Conservation (phyloP, 352 stramenopile species). For the Phytopythium montanum region DNA sequence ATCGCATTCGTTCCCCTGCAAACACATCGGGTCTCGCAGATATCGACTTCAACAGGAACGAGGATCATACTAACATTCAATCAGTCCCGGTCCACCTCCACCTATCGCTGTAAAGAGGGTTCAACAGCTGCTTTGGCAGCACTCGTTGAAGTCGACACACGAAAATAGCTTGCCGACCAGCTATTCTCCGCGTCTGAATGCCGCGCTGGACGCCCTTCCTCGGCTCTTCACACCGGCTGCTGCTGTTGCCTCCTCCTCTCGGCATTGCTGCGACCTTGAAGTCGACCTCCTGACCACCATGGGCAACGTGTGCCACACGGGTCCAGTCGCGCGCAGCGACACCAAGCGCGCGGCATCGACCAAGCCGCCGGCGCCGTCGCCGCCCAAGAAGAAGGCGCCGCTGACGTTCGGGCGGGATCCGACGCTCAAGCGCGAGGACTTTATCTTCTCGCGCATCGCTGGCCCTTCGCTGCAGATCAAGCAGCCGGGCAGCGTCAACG, state of each 20-base stretch:
- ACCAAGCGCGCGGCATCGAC: not conserved
- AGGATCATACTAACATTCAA: no score
- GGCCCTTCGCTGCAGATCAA: conserved; percentile 43
- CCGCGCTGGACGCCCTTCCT: not conserved
- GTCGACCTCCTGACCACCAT: conserved; percentile 23
- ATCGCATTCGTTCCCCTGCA: not conserved
- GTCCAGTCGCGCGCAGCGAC: conserved; percentile 13
- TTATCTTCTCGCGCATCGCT: conserved; percentile 49
- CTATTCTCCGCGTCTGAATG: not conserved
- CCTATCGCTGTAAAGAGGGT: not conserved
- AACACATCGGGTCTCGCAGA: not conserved
- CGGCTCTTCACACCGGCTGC: not conserved
- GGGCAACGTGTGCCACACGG: conserved; percentile 59
- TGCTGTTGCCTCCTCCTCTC: not conserved
- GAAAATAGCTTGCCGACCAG: not conserved
- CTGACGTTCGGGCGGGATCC: conserved; percentile 58
- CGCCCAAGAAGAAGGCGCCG: conserved; percentile 10
- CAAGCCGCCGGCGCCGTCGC: conserved; percentile 5
- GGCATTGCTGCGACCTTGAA: not conserved
- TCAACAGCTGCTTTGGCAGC: not conserved
- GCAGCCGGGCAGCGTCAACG: conserved; percentile 56
- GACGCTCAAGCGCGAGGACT: conserved; percentile 66
- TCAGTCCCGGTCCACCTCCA: not conserved
- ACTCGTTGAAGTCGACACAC: not conserved
- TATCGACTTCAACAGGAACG: not conserved